These are phyloP conservation scores for Papilionanthe hybrid DNA, from an alignment of 116 monocot species.

Conservation along the genomic window DNA sequence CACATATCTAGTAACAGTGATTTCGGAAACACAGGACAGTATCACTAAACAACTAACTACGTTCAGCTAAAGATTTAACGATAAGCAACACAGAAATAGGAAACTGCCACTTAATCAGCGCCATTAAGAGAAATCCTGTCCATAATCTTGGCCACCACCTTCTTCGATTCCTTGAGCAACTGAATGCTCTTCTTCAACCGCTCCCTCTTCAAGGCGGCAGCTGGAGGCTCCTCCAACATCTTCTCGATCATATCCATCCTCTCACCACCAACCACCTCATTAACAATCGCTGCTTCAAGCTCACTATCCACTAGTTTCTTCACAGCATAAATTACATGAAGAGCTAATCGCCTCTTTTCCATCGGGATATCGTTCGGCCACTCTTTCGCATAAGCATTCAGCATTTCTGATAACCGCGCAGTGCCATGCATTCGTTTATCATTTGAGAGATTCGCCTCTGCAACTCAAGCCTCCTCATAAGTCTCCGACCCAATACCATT, in stretches of 20 bases:
- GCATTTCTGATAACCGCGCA: conserved; percentile 38
- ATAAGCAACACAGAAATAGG: background rate
- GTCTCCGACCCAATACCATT: conserved; percentile 59
- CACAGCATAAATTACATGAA: conserved; percentile 27
- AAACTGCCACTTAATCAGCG: background rate
- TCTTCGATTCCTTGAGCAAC: too few relatives aligned
- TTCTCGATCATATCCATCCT: conserved; percentile 22
- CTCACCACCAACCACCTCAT: conserved; percentile 28
- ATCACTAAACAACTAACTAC: background rate
- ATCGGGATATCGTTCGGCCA: background rate
- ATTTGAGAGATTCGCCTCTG: conserved; percentile 34
- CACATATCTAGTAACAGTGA: too few relatives aligned
- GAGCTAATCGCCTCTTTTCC: background rate
- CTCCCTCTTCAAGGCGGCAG: too few relatives aligned
- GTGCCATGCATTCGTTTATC: conserved; percentile 35
- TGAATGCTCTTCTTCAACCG: too few relatives aligned
- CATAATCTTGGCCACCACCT: too few relatives aligned
- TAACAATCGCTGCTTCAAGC: conserved; percentile 32
- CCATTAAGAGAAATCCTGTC: conserved; percentile 15
- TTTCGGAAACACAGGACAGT: too few relatives aligned
- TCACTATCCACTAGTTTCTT: conserved; percentile 49
- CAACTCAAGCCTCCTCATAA: conserved; percentile 48
- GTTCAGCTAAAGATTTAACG: background rate
- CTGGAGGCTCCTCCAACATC: too few relatives aligned
- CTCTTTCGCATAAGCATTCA: conserved; percentile 13